A percentile compares a stretch with the other conserved stretches of the same genome.
phyloP scores from a whole-genome alignment of 164 flowering plant genomes.

The Piper longum region DNA sequence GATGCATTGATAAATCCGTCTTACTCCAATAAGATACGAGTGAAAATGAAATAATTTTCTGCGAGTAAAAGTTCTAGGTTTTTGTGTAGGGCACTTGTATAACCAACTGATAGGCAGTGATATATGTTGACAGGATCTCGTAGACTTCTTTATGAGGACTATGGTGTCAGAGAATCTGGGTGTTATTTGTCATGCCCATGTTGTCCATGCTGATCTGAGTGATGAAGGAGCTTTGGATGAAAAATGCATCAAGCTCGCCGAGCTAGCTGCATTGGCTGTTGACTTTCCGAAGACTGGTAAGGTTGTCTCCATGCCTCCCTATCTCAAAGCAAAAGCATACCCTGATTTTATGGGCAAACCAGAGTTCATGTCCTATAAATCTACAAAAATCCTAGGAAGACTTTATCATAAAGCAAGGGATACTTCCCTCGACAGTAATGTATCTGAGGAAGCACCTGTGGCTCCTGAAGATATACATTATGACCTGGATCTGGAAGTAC shows the following conservation, averaged over 20 bases:
- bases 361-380: slow-evolving; percentile 50
- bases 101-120: neutral
- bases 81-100: neutral
- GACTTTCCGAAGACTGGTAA: slow-evolving; percentile 95
- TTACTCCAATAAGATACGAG: no score
- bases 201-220: slow-evolving; percentile 87
- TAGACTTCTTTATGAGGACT: slow-evolving; percentile 55
- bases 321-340: slow-evolving; percentile 62
- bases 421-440: slow-evolving; percentile 20
- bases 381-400: slow-evolving; percentile 59
- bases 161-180: slow-evolving; percentile 77
- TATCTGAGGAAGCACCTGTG: slow-evolving; percentile 11
- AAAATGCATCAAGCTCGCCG: slow-evolving; percentile 57
- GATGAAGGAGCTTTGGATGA: slow-evolving; percentile 71
- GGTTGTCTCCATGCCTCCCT: slow-evolving; percentile 49
- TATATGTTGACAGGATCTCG: slow-evolving; percentile 51
- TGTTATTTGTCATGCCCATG: slow-evolving; percentile 84
- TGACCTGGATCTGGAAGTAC: slow-evolving; percentile 50
- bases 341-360: slow-evolving; percentile 95
- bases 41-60: no score
- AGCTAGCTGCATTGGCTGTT: slow-evolving; percentile 87
- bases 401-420: slow-evolving; percentile 53
- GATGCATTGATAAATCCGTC: no score
- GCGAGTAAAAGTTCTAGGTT: no score
- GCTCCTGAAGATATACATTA: slow-evolving; percentile 29